These are phyloP conservation scores for Hymenoscyphus occultus DNA, from an alignment of 2,329 filamentous ascomycete genomes.

Conservation along the genomic window DNA sequence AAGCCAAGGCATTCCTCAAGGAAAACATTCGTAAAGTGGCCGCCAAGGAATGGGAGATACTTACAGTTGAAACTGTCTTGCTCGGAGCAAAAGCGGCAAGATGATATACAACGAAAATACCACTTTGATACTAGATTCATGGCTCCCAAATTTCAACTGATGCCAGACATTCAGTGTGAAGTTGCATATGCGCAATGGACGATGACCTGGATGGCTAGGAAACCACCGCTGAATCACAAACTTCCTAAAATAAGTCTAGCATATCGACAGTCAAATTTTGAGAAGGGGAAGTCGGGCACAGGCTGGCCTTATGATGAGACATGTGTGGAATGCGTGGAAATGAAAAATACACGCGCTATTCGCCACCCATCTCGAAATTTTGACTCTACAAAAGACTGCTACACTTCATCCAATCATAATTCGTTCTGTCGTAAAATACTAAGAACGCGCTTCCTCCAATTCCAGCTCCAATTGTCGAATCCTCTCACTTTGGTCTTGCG, in stretches of 20 bases:
- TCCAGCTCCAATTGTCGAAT: conserved; percentile 67
- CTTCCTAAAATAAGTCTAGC: neutral
- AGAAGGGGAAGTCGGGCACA: neutral
- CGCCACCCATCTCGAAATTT: conserved; percentile 1
- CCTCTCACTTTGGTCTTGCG: conserved; percentile 63
- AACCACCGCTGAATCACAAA: too few relatives aligned
- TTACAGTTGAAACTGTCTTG: neutral
- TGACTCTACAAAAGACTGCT: conserved; percentile 9
- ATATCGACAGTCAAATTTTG: neutral
- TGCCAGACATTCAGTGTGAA: too few relatives aligned
- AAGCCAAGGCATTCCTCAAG: conserved; percentile 4
- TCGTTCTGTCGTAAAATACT: conserved; percentile 2
- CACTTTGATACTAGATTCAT: neutral
- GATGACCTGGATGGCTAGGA: too few relatives aligned
- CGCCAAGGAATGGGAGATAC: neutral
- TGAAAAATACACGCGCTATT: conserved; percentile 3
- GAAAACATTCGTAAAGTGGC: neutral
- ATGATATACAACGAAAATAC: neutral
- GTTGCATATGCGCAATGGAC: too few relatives aligned
- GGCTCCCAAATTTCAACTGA: neutral
- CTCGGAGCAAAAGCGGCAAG: neutral
- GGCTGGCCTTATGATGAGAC: neutral
- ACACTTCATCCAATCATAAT: conserved; percentile 15
- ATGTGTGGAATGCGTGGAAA: neutral
- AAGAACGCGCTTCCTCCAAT: conserved; percentile 59